A percentile compares a stretch with the other conserved stretches of the same genome.
Conservation (phyloP, 139 green algal genomes). For the Diplosphaera chodatii region DNA sequence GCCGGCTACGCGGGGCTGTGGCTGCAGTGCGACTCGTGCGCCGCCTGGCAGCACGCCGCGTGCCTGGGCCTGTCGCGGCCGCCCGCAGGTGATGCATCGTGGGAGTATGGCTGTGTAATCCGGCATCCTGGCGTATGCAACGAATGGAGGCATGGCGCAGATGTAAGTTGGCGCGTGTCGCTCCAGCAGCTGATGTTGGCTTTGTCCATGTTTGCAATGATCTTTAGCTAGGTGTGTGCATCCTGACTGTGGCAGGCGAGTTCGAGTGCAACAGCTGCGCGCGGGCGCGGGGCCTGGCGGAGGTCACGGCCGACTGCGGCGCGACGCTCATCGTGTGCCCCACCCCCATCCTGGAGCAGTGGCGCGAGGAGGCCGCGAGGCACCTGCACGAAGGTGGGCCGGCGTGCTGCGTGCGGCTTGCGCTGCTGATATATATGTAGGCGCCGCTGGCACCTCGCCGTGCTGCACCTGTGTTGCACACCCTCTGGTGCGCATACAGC, state of each 20-base stretch:
- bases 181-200: too few relatives aligned
- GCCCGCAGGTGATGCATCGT: background rate
- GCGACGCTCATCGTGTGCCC: slow-evolving; percentile 90
- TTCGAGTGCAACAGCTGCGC: slow-evolving; percentile 50
- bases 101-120: too few relatives aligned
- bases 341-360: slow-evolving; percentile 80
- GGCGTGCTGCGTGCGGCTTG: too few relatives aligned
- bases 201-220: too few relatives aligned
- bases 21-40: slow-evolving; percentile 59
- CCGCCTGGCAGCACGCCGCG: slow-evolving; percentile 59
- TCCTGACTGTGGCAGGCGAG: background rate
- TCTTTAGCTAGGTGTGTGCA: too few relatives aligned
- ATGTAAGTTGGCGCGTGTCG: too few relatives aligned
- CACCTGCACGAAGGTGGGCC: slow-evolving; percentile 13
- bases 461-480: too few relatives aligned
- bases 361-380: slow-evolving; percentile 36
- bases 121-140: too few relatives aligned
- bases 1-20: slow-evolving; percentile 29
- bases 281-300: slow-evolving; percentile 14
- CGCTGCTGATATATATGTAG: too few relatives aligned
- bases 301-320: slow-evolving; percentile 37
- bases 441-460: too few relatives aligned
- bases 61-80: slow-evolving; percentile 42
- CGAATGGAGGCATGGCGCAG: too few relatives aligned
- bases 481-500: too few relatives aligned